phyloP scores from a whole-genome alignment of 2,329 filamentous ascomycete species.

The Leptographium radiaticola region DNA sequence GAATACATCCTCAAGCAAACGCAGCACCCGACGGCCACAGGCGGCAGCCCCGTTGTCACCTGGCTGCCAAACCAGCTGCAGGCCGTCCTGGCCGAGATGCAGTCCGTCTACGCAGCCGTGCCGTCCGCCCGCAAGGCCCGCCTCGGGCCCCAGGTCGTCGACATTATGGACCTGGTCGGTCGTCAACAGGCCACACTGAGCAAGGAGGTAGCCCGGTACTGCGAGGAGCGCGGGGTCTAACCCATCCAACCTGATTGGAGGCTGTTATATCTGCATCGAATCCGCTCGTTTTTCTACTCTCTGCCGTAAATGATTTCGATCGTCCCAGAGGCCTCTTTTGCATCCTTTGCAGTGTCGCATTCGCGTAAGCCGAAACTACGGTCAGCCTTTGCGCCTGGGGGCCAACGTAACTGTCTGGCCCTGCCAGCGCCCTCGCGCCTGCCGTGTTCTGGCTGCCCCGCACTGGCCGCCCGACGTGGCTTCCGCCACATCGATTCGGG shows the following conservation, averaged over 20 bases:
- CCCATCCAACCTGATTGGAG: no score
- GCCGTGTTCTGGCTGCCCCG: no score
- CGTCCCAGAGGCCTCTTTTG: no score
- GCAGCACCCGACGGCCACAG: constrained; percentile 63
- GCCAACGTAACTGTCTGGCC: no score
- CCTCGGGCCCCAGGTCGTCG: constrained; percentile 33
- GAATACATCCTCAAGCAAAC: constrained; percentile 77
- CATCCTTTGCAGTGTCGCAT: no score
- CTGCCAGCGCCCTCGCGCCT: no score
- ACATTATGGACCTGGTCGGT: constrained; percentile 54
- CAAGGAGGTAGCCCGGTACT: constrained; percentile 68
- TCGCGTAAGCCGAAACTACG: no score
- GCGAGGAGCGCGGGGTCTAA: constrained; percentile 42
- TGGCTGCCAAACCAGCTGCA: constrained; percentile 74
- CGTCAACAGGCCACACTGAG: constrained; percentile 51
- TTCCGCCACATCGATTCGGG: no score
- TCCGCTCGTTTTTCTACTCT: neutral
- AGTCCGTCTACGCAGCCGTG: constrained; percentile 33
- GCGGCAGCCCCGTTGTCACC: constrained; percentile 70
- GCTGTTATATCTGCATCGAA: neutral
- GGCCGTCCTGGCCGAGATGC: constrained; percentile 62
- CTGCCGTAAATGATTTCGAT: no score
- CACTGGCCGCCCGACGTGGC: no score
- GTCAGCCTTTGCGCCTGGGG: no score
- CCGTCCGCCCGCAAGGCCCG: constrained; percentile 23